Evolutionary conservation across 805 yeast genomes (phyloP), one percentile per base, ranked within the genome.

Genomic region (Saccharomycopsis oosterbeekiorum): DNA sequence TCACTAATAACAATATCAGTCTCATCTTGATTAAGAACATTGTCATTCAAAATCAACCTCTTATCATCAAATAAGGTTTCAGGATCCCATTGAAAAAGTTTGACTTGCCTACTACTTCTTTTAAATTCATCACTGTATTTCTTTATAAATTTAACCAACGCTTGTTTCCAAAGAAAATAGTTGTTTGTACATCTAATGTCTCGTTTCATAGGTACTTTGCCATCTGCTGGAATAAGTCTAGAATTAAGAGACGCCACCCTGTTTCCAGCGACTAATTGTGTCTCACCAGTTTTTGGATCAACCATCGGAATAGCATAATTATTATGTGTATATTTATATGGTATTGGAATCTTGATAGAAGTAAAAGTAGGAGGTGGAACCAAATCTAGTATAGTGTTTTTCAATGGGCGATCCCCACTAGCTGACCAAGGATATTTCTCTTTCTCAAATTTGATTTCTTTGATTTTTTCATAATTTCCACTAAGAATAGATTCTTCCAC

Each of bases 361-460:
- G 96, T 85, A 65, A 90, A 88, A 59, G 88, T 74, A 1, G 97
- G 91, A 4, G 97, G 96, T 0, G 98, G 97, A 1, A 96, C 86
- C 15, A 92, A 68, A 63, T 86, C 85, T 47, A 68, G 72, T 26
- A 60, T 56, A 10, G 58, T 60, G 6, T 29, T 21, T 17, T 55
- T 60, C 42, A 43, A 36, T 17, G 59, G 55, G 12, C 43, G 54
- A 26, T 57, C 36, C 15, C 42, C 39, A 12, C 66, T 61, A 24
- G 62, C 56, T 12, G 59, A 51, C 65, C 65, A 63, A 5, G 65
- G 65, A n/a, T 56, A 58, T 21, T 63, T 47, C 15, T 56, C 64
- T 14, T 39, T 70, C 24, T 68, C 67, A 42, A 74, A 65, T 26
- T 70, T 68, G 15, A 83, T 71, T 8, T 69, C 62, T 59, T 74